A percentile compares a stretch with the other conserved stretches of the same genome.
phyloP scores from a whole-genome alignment of 1,139 yeast genomes.

The Geotrichum reessii region DNA sequence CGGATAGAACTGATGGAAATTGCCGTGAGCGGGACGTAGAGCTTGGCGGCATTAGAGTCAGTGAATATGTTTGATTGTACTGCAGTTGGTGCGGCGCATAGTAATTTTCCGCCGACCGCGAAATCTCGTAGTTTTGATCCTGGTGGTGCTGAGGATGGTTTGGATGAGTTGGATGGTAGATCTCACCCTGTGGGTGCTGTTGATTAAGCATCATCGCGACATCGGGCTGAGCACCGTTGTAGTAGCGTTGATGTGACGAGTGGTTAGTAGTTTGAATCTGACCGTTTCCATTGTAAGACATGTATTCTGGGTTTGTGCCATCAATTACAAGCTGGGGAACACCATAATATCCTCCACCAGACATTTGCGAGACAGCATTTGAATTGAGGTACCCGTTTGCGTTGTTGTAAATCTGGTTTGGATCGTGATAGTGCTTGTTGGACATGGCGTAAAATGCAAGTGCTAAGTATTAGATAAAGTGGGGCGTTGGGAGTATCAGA shows the following conservation, averaged over 20 bases:
- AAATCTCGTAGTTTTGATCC: not conserved
- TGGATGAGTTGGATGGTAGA: not conserved
- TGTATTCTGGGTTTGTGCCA: not conserved
- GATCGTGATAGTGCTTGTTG: not conserved
- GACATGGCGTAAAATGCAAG: not conserved
- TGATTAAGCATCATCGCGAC: not conserved
- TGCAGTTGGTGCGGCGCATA: not conserved
- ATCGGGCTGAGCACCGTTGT: not conserved
- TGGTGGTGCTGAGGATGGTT: not conserved
- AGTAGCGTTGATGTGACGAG: not conserved
- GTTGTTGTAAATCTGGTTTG: not conserved
- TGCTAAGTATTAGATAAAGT: not conserved
- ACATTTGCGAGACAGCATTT: not conserved
- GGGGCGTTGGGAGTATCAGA: not conserved
- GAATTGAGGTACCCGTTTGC: not conserved
- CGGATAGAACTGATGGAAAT: constrained; percentile 35
- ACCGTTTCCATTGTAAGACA: not conserved
- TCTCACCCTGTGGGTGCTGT: not conserved
- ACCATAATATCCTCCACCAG: not conserved
- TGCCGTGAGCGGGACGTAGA: not conserved
- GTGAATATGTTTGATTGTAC: not conserved
- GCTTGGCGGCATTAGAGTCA: not conserved
- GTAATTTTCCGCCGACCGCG: not conserved
- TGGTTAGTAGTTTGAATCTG: not conserved
- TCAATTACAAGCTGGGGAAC: not conserved